Percentiles rank a stretch among this genome's conserved stretches.
Evolutionary conservation across 441 rosid species (phyloP).

Genomic region (Pelargonium citronellum): DNA sequence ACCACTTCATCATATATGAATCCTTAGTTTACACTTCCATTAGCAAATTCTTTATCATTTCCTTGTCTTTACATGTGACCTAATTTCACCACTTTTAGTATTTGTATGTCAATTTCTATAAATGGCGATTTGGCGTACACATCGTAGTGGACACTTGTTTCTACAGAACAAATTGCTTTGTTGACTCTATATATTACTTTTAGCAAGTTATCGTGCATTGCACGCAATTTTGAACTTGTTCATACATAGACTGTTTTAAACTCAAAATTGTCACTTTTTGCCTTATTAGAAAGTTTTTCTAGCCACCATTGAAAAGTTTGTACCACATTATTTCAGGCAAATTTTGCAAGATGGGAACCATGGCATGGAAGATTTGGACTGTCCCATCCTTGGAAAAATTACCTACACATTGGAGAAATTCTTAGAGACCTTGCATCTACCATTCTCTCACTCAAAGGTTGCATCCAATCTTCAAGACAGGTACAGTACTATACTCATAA

Average conservation of each 20-base stretch:
- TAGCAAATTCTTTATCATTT: background rate
- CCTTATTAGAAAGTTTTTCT: too few species aligned
- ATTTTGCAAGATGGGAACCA: constrained; percentile 60
- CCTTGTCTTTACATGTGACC: constrained; percentile 2
- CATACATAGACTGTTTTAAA: too few species aligned
- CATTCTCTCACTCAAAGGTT: constrained; percentile 36
- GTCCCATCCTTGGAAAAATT: constrained; percentile 24
- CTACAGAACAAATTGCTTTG: too few species aligned
- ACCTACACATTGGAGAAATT: constrained; percentile 41
- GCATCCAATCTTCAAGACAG: constrained; percentile 36
- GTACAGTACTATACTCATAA: constrained; percentile 20
- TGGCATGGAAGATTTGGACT: background rate
- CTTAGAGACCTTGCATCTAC: constrained; percentile 45
- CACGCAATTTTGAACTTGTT: too few species aligned
- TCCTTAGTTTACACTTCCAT: background rate
- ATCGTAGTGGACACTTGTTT: too few species aligned
- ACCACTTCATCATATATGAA: background rate
- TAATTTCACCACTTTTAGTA: background rate
- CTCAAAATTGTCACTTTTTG: too few species aligned
- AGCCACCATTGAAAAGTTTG: background rate
- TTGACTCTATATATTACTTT: too few species aligned
- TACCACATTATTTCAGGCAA: constrained; percentile 28
- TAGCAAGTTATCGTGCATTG: too few species aligned
- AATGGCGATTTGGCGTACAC: background rate
- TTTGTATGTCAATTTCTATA: background rate